Evolutionary conservation across 83 land plant species (phyloP).

Genomic region (Larix sibirica): DNA sequence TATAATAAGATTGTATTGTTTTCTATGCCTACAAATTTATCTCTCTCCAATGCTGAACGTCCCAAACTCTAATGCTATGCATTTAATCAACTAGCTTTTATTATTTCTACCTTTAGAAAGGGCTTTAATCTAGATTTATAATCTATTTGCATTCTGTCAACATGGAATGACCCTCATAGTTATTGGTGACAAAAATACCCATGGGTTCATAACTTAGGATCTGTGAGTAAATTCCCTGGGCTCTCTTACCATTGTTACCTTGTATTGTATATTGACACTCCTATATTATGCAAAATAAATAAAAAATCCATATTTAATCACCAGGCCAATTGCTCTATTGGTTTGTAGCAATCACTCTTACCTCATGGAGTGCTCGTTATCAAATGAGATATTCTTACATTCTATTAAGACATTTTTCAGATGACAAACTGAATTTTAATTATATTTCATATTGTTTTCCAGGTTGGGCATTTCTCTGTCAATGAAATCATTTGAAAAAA

Average conservation of each 20-base stretch:
- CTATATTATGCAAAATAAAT: not conserved
- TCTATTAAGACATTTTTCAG: not conserved
- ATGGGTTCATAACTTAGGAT: too few relatives aligned
- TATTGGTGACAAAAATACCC: too few relatives aligned
- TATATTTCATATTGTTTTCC: not conserved
- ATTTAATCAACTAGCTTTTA: too few relatives aligned
- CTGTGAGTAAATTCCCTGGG: too few relatives aligned
- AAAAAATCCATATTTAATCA: not conserved
- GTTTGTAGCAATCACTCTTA: not conserved
- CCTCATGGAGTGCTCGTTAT: not conserved
- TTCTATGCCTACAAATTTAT: too few relatives aligned
- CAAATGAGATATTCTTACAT: not conserved
- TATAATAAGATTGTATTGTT: too few relatives aligned
- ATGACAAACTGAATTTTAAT: not conserved
- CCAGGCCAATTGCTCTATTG: not conserved
- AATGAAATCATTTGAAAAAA: not conserved
- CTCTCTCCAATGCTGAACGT: too few relatives aligned
- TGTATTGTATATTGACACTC: not conserved
- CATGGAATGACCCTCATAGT: too few relatives aligned
- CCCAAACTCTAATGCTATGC: too few relatives aligned
- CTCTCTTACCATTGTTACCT: not conserved
- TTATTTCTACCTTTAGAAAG: too few relatives aligned
- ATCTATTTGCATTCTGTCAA: too few relatives aligned
- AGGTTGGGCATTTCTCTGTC: not conserved
- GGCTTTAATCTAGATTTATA: too few relatives aligned